Percentiles rank a stretch among this genome's conserved stretches.
Conservation (phyloP, 129 eudicot genomes). For the Centaurea solstitialis region DNA sequence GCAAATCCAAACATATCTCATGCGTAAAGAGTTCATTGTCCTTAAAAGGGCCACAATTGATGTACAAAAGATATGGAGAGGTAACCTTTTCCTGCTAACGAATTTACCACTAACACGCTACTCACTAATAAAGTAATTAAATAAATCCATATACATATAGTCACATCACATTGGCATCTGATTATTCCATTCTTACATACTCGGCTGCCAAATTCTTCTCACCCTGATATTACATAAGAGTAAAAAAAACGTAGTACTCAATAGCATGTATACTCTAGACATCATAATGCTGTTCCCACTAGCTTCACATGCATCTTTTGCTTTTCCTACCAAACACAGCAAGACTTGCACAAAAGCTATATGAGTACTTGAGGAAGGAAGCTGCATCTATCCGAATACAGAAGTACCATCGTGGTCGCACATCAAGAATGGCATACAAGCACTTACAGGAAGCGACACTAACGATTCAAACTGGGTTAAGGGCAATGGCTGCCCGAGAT, state of each 20-base stretch:
- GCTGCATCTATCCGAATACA: conserved; percentile 92
- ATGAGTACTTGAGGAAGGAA: conserved; percentile 72
- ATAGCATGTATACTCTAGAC: not conserved
- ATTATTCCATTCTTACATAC: not conserved
- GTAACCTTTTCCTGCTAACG: conserved; percentile 40
- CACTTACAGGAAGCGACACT: conserved; percentile 58
- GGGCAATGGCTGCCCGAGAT: conserved; percentile 87
- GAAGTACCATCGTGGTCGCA: conserved; percentile 71
- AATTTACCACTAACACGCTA: not conserved
- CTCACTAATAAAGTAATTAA: not conserved
- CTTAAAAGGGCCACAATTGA: conserved; percentile 68
- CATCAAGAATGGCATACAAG: conserved; percentile 71
- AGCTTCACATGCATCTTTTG: not conserved
- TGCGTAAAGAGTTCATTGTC: conserved; percentile 73
- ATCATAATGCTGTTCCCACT: not conserved
- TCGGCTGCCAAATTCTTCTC: not conserved
- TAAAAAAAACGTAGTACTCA: not conserved
- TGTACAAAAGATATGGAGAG: conserved; percentile 89
- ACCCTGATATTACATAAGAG: not conserved
- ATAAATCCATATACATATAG: not conserved
- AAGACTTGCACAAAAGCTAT: conserved; percentile 70
- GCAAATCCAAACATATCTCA: conserved; percentile 85
- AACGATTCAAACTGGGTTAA: conserved; percentile 80
- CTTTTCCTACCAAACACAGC: conserved; percentile 44
- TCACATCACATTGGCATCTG: not conserved